Percentiles rank a stretch among this genome's conserved stretches.
Conservation (phyloP, 768 basidiomycete genomes). For the Russula compacta region DNA sequence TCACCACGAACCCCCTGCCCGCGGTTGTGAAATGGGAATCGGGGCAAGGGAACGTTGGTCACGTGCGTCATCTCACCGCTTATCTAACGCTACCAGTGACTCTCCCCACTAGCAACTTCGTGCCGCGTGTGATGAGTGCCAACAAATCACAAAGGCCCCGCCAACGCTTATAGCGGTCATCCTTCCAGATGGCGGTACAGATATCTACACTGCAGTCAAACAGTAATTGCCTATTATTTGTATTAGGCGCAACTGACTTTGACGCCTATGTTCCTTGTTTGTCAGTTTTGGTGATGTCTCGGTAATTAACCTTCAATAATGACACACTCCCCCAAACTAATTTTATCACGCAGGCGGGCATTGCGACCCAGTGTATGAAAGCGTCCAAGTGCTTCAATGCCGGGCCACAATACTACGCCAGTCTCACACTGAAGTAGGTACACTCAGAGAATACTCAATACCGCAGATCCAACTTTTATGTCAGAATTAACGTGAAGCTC, state of each 20-base stretch:
- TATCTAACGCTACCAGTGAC: neutral
- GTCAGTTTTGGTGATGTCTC: conserved; percentile 4
- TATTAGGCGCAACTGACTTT: neutral
- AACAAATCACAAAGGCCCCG: conserved; percentile 29
- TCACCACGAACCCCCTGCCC: conserved; percentile 37
- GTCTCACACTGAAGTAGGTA: conserved; percentile 65
- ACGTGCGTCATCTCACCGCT: neutral
- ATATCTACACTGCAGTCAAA: conserved; percentile 70
- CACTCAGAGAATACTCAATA: neutral
- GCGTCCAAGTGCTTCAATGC: conserved; percentile 52
- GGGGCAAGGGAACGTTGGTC: conserved; percentile 43
- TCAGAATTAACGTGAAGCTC: conserved; percentile 72
- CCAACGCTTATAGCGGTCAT: conserved; percentile 8
- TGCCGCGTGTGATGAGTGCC: conserved; percentile 39
- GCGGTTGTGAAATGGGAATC: conserved; percentile 45
- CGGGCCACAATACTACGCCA: conserved; percentile 69
- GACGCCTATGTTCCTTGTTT: neutral
- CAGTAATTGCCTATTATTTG: conserved; percentile 41
- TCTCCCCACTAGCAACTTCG: conserved; percentile 34
- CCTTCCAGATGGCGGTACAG: conserved; percentile 39
- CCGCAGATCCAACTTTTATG: neutral
- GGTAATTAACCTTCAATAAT: neutral
- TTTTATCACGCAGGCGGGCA: conserved; percentile 38
- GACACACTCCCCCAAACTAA: neutral
- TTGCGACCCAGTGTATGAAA: conserved; percentile 73